These are phyloP conservation scores for Diplosphaera chodatii DNA, from an alignment of 139 green algal species.

Conservation along the genomic window DNA sequence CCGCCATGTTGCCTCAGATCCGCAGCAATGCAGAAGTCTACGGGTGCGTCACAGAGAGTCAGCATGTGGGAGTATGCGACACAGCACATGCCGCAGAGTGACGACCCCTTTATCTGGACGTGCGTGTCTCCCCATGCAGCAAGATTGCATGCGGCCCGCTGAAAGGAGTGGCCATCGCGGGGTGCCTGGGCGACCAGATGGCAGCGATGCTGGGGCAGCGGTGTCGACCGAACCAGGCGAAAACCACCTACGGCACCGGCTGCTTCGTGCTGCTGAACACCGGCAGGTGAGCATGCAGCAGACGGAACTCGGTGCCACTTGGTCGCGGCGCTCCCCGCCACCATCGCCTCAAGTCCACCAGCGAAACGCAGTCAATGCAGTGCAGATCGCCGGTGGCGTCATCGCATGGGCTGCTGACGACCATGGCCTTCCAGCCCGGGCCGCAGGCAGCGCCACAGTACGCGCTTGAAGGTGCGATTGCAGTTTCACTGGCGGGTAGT, in stretches of 20 bases:
- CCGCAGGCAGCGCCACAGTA: constrained; percentile 48
- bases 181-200: constrained; percentile 92
- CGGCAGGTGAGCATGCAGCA: no score
- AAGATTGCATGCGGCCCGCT: constrained; percentile 23
- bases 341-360: no score
- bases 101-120: no score
- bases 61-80: no score
- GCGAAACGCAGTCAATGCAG: no score
- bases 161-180: constrained; percentile 70
- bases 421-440: constrained; percentile 73
- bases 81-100: no score
- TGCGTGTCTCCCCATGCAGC: no score
- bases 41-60: constrained; percentile 30
- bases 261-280: constrained; percentile 98
- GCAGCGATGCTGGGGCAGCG: constrained; percentile 89
- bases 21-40: constrained; percentile 74
- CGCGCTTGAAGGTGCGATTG: constrained; percentile 88
- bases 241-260: constrained; percentile 98
- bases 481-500: no score
- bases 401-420: constrained; percentile 87
- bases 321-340: no score
- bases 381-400: constrained; percentile 34
- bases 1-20: constrained; percentile 69
- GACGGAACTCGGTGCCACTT: no score
- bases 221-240: constrained; percentile 73